phyloP scores from a whole-genome alignment of 2,329 filamentous ascomycete genomes.

The Xylariaceae sp. region DNA sequence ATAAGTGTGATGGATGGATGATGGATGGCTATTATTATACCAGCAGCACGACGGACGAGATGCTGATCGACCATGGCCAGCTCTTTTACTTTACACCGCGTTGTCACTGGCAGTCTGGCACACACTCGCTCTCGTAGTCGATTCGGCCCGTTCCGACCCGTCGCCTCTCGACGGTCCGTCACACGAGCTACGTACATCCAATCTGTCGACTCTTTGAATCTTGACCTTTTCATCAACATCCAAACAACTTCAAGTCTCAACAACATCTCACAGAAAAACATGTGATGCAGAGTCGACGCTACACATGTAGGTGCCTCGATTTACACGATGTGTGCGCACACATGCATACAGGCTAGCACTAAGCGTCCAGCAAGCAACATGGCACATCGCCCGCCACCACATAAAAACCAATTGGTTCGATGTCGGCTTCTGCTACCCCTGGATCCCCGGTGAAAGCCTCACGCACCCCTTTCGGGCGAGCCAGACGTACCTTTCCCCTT shows the following conservation, averaged over 20 bases:
- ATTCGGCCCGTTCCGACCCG: not conserved
- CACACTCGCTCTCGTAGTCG: no score
- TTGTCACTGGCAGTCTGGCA: not conserved
- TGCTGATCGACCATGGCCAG: no score
- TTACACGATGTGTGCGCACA: not conserved
- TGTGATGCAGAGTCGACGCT: no score
- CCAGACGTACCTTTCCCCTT: not conserved
- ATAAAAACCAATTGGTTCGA: not conserved
- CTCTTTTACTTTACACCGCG: not conserved
- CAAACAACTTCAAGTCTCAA: no score
- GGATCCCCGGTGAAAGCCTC: not conserved
- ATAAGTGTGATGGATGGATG: no score
- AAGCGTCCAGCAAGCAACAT: not conserved
- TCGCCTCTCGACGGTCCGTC: not conserved
- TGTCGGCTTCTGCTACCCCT: not conserved
- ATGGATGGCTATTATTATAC: no score
- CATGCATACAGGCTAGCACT: not conserved
- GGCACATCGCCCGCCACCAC: not conserved
- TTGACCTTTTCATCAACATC: not conserved
- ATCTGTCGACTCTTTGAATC: not conserved
- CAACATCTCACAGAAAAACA: no score
- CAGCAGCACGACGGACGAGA: no score
- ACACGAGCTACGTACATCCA: not conserved
- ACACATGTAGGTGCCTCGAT: not conserved
- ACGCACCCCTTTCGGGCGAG: constrained; percentile 10